These are phyloP conservation scores for Phytopythium ostracodes DNA, from an alignment of 352 stramenopile genomes.

Conservation along the genomic window DNA sequence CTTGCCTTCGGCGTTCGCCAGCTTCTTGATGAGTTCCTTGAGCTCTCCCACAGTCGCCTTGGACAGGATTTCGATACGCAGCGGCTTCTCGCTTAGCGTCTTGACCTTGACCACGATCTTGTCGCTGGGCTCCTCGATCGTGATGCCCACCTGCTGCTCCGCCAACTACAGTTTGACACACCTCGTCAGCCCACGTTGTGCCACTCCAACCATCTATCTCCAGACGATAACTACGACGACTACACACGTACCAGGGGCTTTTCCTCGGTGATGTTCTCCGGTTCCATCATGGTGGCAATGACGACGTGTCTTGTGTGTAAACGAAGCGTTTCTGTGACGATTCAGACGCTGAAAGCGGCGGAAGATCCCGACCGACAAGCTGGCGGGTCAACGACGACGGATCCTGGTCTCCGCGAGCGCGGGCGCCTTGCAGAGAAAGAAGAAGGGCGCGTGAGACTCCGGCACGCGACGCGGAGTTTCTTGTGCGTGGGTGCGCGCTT, in stretches of 20 bases:
- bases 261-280: constrained; percentile 53
- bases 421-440: not conserved
- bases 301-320: constrained; percentile 10
- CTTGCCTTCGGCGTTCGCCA: constrained; percentile 71
- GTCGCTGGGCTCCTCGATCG: constrained; percentile 43
- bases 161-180: constrained; percentile 27
- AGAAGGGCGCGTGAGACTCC: not conserved
- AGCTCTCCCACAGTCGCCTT: constrained; percentile 60
- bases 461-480: not conserved
- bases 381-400: not conserved
- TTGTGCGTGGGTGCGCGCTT: not conserved
- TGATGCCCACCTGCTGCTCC: constrained; percentile 44
- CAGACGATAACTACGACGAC: not conserved
- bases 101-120: constrained; percentile 77
- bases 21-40: constrained; percentile 76
- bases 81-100: constrained; percentile 83
- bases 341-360: not conserved
- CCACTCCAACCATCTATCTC: no score
- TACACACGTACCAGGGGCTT: constrained; percentile 44
- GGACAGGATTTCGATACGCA: constrained; percentile 67
- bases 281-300: constrained; percentile 50
- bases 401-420: not conserved
- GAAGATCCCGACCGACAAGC: not conserved
- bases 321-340: not conserved
- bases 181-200: not conserved